Evolutionary conservation across 768 basidiomycete genomes (phyloP), one percentile per base, ranked within the genome.

Genomic region (Suillus tomentosus): DNA sequence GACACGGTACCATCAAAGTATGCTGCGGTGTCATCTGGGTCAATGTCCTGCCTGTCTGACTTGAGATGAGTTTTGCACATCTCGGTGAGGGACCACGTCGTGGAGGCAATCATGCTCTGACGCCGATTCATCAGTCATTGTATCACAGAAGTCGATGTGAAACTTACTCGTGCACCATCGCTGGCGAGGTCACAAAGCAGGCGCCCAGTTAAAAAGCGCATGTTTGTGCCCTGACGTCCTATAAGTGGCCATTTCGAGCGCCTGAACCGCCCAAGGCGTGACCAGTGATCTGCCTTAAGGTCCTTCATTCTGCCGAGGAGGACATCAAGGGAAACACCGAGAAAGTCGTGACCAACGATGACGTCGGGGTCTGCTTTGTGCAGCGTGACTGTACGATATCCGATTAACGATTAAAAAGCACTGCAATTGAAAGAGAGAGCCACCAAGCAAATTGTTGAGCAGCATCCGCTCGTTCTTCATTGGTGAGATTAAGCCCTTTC

Each of bases 11-110:
- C 88, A 71, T 99, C 97, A 67, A 99, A 87, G 76, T 93, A 98
- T 66, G 85, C 82, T 36, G 94, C 88, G 0, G 94, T 96, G 71
- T 99, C 97, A 66, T 98, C 96, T 0, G 95, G 90, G 72, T 99
- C 96, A 66, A 97, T 95, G 66, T 99, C 97, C 72, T 97, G 91
- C 43, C 97, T 82, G 60, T 91, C 89, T 64, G 86, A 85, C 66
- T 90, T 89, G 66, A 99, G 85, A 73, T 96, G 91, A 0, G 94
- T 92, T 66, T 82, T 85, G 78, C 93, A 95, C 95, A 99, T 98
- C 76, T 99, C 97, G 10, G 94, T 94, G 61, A 99, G 79, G 3
- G 96, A 96, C 97, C 97, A 99, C 1, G 97, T 99, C 5, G 95
- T 98, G 3, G 97, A 99, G 0, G 89, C 79, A 73, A 99, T 99